Conservation (phyloP, 306 rosid genomes). For the Cyamopsis tetragonoloba region DNA sequence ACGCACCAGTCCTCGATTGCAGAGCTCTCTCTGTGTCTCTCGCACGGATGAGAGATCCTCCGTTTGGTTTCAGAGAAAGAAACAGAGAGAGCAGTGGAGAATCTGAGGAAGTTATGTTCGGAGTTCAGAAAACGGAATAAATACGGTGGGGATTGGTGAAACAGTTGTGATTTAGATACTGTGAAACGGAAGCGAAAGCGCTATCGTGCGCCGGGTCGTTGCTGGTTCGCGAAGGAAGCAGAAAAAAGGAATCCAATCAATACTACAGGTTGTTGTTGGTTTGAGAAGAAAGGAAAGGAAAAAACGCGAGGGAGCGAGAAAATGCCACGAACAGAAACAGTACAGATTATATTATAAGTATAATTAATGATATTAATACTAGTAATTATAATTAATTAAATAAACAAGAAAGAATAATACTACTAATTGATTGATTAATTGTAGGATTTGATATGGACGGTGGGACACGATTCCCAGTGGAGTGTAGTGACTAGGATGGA, state of each 20-base stretch:
- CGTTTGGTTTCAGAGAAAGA: background rate
- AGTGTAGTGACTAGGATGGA: background rate
- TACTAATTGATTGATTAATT: background rate
- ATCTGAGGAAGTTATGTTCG: background rate
- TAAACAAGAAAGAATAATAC: too few species aligned
- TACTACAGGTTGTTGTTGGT: background rate
- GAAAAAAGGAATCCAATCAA: background rate
- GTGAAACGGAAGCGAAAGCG: background rate
- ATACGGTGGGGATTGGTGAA: background rate
- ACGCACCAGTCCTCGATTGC: conserved; percentile 3
- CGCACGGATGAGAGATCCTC: background rate
- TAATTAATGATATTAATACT: too few species aligned
- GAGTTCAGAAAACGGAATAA: background rate
- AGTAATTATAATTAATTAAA: too few species aligned
- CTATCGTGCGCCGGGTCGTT: conserved; percentile 27
- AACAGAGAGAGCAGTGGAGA: background rate
- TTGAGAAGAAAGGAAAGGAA: background rate
- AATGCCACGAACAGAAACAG: background rate
- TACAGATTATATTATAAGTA: too few species aligned
- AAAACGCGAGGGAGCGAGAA: background rate
- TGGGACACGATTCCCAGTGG: background rate
- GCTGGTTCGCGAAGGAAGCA: conserved; percentile 22
- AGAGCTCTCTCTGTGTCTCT: background rate
- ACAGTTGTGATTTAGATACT: background rate
- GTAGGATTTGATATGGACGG: background rate